Evolutionary conservation across 805 yeast genomes (phyloP).

Genomic region (Sugiyamaella smithiae): DNA sequence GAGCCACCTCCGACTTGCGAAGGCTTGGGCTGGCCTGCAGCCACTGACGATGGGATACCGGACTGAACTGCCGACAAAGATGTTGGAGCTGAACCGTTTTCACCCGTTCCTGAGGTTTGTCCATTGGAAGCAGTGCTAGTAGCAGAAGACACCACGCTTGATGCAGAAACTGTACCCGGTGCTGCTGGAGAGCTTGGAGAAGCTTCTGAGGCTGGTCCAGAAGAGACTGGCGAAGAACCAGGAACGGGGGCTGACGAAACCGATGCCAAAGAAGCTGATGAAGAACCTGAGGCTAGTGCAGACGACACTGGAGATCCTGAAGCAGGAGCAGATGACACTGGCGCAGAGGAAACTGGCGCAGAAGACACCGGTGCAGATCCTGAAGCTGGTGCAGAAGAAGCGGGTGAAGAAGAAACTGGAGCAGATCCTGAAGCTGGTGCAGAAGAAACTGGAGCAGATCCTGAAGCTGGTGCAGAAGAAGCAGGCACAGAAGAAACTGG

Average conservation of each 20-base stretch:
- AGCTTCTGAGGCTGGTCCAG: constrained; percentile 39
- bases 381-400: neutral
- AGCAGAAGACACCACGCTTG: neutral
- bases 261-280: neutral
- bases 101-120: no score
- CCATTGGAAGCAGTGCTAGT: neutral
- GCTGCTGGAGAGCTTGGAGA: neutral
- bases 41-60: neutral
- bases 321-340: neutral
- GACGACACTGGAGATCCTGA: neutral
- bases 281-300: neutral
- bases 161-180: neutral
- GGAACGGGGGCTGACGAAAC: neutral
- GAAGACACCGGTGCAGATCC: neutral
- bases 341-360: neutral
- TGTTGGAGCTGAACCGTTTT: neutral
- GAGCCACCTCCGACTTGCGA: neutral
- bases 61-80: neutral
- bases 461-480: neutral
- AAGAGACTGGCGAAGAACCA: constrained; percentile 31
- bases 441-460: neutral
- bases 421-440: neutral
- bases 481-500: neutral
- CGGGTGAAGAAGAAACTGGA: neutral
- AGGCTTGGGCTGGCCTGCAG: neutral